Conservation (phyloP, 164 flowering plant genomes). For the Aristolochia fimbriata region DNA sequence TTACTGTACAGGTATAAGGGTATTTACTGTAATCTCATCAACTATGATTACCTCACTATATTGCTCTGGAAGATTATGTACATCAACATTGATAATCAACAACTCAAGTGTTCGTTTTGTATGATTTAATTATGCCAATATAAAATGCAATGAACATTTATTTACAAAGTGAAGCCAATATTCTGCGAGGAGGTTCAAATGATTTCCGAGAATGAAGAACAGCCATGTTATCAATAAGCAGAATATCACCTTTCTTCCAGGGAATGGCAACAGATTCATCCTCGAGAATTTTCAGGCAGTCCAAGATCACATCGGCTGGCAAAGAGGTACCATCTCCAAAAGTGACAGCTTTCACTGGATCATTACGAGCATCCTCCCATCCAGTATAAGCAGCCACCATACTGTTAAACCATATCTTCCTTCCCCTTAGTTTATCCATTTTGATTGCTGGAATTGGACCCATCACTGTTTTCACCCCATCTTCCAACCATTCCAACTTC, state of each 20-base stretch:
- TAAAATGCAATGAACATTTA: neutral
- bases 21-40: no score
- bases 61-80: no score
- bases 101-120: no score
- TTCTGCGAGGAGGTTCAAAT: conserved; percentile 70
- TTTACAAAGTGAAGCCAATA: conserved; percentile 83
- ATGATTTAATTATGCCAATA: no score
- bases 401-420: conserved; percentile 91
- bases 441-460: conserved; percentile 91
- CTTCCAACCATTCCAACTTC: conserved; percentile 76
- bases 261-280: conserved; percentile 80
- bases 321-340: conserved; percentile 75
- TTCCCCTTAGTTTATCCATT: conserved; percentile 45
- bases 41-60: no score
- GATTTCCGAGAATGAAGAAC: conserved; percentile 76
- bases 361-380: conserved; percentile 71
- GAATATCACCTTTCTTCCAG: conserved; percentile 76
- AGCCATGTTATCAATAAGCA: conserved; percentile 74
- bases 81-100: no score
- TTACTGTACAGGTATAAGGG: no score
- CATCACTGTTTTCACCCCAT: conserved; percentile 68
- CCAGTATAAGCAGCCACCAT: conserved; percentile 87
- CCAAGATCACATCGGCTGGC: conserved; percentile 56
- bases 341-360: conserved; percentile 68
- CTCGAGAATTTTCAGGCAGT: conserved; percentile 59